Evolutionary conservation across 1,139 yeast species (phyloP).

Genomic region (Hemisphaericaspora xylanilytica): DNA sequence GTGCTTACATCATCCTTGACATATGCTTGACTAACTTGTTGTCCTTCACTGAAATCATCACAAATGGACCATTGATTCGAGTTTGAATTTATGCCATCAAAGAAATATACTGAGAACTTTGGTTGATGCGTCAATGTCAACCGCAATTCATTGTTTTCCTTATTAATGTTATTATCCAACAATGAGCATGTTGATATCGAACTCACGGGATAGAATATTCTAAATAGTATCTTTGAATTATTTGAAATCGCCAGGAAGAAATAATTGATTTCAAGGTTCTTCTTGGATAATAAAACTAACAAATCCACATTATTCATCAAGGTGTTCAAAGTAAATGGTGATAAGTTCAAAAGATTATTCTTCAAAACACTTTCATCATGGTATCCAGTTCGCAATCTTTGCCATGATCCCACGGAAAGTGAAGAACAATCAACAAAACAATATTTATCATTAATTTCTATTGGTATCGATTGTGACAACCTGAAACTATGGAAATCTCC

Average conservation of each 20-base stretch:
- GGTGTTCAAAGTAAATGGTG: conserved; percentile 61
- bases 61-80: conserved; percentile 78
- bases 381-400: conserved; percentile 64
- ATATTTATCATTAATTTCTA: conserved; percentile 63
- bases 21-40: conserved; percentile 69
- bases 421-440: conserved; percentile 65
- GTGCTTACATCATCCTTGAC: conserved; percentile 49
- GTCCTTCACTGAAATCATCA: conserved; percentile 80
- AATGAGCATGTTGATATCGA: conserved; percentile 47
- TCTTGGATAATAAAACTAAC: conserved; percentile 62
- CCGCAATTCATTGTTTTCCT: conserved; percentile 50
- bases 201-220: conserved; percentile 64
- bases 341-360: conserved; percentile 52
- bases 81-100: conserved; percentile 47
- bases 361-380: conserved; percentile 41
- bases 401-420: conserved; percentile 77
- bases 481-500: conserved; percentile 1
- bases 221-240: conserved; percentile 61
- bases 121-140: conserved; percentile 59
- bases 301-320: conserved; percentile 68
- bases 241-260: conserved; percentile 70
- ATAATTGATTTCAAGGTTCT: conserved; percentile 68
- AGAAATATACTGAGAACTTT: conserved; percentile 71
- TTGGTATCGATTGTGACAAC: conserved; percentile 31
- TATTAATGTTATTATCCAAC: conserved; percentile 44